Evolutionary conservation across 805 yeast genomes (phyloP).

Genomic region (Suhomyces sp.): DNA sequence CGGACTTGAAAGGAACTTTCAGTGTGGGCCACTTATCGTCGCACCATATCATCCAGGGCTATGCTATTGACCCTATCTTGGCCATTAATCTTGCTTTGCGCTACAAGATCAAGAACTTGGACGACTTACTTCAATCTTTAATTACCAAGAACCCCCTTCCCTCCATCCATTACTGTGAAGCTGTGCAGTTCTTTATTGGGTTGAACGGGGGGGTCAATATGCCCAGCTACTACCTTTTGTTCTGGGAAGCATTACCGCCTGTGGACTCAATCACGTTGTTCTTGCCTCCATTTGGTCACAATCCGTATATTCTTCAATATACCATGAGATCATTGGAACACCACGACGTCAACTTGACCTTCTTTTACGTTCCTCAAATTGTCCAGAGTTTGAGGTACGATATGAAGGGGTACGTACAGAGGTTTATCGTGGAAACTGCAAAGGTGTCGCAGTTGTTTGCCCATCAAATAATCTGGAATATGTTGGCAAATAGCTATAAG

Average conservation of each 20-base stretch:
- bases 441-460: slow-evolving; percentile 87
- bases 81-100: slow-evolving; percentile 71
- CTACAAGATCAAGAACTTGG: slow-evolving; percentile 43
- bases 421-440: slow-evolving; percentile 89
- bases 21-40: slow-evolving; percentile 32
- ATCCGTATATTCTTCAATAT: slow-evolving; percentile 74
- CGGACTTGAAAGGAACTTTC: slow-evolving; percentile 38
- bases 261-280: slow-evolving; percentile 81
- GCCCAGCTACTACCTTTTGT: slow-evolving; percentile 45
- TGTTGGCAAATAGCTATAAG: slow-evolving; percentile 86
- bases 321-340: slow-evolving; percentile 86
- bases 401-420: slow-evolving; percentile 75
- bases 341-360: slow-evolving; percentile 83
- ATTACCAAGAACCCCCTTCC: slow-evolving; percentile 56
- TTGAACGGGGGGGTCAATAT: slow-evolving; percentile 33
- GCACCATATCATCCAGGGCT: slow-evolving; percentile 53
- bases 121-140: slow-evolving; percentile 40
- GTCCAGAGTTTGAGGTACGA: slow-evolving; percentile 91
- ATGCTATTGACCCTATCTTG: slow-evolving; percentile 62
- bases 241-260: slow-evolving; percentile 79
- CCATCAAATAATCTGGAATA: slow-evolving; percentile 97
- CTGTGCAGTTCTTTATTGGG: slow-evolving; percentile 53
- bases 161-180: slow-evolving; percentile 54
- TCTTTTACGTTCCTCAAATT: slow-evolving; percentile 97
- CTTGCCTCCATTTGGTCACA: slow-evolving; percentile 64